Conservation (phyloP, 352 stramenopile genomes). For the Pythium folliculosum region DNA sequence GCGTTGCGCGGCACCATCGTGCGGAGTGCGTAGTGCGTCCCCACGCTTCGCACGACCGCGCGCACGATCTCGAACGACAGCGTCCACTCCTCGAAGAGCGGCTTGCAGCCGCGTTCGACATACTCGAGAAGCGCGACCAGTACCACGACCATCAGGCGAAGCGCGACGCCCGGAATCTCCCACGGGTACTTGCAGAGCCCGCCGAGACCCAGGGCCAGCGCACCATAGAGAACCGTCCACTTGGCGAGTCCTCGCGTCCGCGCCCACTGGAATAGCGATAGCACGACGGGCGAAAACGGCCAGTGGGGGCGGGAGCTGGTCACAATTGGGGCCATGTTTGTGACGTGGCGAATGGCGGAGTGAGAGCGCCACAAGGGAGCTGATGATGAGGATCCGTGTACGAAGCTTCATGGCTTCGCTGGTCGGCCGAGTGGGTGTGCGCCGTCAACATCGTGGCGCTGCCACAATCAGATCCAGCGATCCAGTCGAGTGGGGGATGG, state of each 20-base stretch:
- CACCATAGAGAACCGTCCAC: neutral
- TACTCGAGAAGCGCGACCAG: constrained; percentile 21
- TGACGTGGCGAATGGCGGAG: too few relatives aligned
- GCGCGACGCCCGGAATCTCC: constrained; percentile 17
- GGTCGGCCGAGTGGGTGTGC: too few relatives aligned
- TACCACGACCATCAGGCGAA: constrained; percentile 7
- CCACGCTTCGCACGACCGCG: constrained; percentile 6
- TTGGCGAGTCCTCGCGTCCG: neutral
- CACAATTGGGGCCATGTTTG: neutral
- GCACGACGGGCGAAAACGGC: neutral
- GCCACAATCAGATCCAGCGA: too few relatives aligned
- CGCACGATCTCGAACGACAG: constrained; percentile 28
- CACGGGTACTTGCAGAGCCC: constrained; percentile 9
- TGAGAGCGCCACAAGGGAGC: too few relatives aligned
- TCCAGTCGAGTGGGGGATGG: too few relatives aligned
- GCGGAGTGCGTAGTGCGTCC: constrained; percentile 18
- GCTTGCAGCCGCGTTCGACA: constrained; percentile 26
- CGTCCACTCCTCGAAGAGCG: constrained; percentile 28
- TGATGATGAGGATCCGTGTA: too few relatives aligned
- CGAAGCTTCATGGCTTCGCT: too few relatives aligned
- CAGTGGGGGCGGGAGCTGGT: neutral
- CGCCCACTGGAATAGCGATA: neutral
- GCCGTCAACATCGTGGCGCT: too few relatives aligned
- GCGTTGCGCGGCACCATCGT: constrained; percentile 13
- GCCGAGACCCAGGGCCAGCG: neutral